Evolutionary conservation across 2,329 filamentous ascomycete species (phyloP).

Genomic region (Cladosporium colombiae): DNA sequence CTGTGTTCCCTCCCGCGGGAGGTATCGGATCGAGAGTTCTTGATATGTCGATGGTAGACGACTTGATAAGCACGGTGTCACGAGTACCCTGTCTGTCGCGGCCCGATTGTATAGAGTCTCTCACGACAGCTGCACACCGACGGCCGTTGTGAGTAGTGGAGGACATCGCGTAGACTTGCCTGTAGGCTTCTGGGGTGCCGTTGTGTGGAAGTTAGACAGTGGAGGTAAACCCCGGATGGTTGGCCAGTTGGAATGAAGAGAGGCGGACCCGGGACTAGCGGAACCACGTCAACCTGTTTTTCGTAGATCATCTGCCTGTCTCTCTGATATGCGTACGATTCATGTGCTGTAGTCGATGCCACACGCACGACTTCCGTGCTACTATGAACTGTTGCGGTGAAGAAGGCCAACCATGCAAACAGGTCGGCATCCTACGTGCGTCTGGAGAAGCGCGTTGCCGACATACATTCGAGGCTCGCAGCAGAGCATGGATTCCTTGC

Average conservation of each 20-base stretch:
- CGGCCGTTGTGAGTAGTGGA: background rate
- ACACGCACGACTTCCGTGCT: background rate
- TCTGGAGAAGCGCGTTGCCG: background rate
- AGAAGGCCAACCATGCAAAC: background rate
- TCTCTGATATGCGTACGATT: background rate
- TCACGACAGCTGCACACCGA: background rate
- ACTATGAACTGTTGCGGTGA: slow-evolving; percentile 4
- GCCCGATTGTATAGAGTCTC: background rate
- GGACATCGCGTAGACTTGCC: slow-evolving; percentile 5
- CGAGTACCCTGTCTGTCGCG: background rate
- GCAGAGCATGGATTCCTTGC: slow-evolving; percentile 1
- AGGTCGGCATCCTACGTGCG: background rate
- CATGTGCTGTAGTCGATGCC: background rate
- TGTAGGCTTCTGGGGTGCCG: background rate
- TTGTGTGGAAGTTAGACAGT: background rate
- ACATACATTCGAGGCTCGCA: slow-evolving; percentile 5
- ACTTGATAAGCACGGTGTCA: background rate
- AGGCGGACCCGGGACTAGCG: background rate
- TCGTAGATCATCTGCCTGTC: slow-evolving; percentile 5
- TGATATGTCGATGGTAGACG: background rate
- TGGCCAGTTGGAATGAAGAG: background rate
- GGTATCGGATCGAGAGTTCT: background rate
- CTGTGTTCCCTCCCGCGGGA: background rate
- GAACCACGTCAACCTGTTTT: background rate
- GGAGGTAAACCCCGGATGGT: slow-evolving; percentile 1